These are phyloP conservation scores for Aeminium ludgeri DNA, from an alignment of 495 filamentous ascomycete genomes.

Conservation along the genomic window DNA sequence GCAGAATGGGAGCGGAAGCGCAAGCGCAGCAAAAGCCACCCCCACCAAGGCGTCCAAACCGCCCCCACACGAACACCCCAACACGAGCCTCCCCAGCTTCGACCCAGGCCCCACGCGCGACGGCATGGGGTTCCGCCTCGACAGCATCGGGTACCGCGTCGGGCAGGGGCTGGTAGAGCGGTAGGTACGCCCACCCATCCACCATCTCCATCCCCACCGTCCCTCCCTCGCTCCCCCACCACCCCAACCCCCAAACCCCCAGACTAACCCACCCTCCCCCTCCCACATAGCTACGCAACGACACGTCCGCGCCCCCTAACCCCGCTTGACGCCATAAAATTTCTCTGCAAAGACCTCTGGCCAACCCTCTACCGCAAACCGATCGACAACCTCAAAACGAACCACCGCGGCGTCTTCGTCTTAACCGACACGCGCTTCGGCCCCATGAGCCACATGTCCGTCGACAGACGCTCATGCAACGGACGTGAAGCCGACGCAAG, in stretches of 20 bases:
- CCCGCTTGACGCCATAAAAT: slow-evolving; percentile 54
- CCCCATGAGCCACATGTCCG: slow-evolving; percentile 73
- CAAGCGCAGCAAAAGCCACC: too few species aligned
- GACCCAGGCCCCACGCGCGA: slow-evolving; percentile 71
- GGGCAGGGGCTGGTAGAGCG: slow-evolving; percentile 85
- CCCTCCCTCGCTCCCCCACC: too few species aligned
- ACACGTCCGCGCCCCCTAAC: slow-evolving; percentile 51
- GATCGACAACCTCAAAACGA: slow-evolving; percentile 95
- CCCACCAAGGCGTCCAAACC: too few species aligned
- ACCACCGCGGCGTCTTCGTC: slow-evolving; percentile 91
- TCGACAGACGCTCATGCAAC: slow-evolving; percentile 31
- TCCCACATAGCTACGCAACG: slow-evolving; percentile 56
- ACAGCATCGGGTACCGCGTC: slow-evolving; percentile 74
- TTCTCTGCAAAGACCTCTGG: slow-evolving; percentile 96
- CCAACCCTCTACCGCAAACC: slow-evolving; percentile 86
- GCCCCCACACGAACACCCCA: too few species aligned
- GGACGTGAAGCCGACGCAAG: neutral
- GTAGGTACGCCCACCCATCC: slow-evolving; percentile 31
- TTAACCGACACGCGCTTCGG: slow-evolving; percentile 87
- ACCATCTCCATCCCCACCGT: neutral
- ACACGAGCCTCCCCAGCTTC: too few species aligned
- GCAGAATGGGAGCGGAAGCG: too few species aligned
- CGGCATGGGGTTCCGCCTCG: slow-evolving; percentile 68
- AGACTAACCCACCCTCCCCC: too few species aligned
- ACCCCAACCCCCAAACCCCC: too few species aligned